Base-by-base conservation (phyloP, 208 protist species). In the Trypanosoma lewisi region DNA sequence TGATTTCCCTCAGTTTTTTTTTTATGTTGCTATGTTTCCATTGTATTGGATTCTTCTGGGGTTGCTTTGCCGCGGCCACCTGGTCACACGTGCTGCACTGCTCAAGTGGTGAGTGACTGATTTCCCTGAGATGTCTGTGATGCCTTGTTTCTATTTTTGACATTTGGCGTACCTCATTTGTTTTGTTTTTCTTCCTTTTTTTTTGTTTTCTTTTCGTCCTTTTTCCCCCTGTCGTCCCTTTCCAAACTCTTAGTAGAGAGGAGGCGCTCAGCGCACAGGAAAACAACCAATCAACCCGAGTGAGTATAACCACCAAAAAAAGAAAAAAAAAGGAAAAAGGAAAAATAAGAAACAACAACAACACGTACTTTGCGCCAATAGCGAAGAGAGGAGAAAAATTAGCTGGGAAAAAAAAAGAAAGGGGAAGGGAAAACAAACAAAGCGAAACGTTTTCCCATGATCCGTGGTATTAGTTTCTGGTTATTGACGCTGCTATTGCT, bases 191-290 rank as follows among this genome's bases (percentile, higher is more conserved):
- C 2, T 71, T 47, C 21, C 51, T 74, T 48, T 62, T 72, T 55
- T 50, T 49, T 54, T 77, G 59, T 55, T 27, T 62, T 67, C 55
- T 63, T 70, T 2, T 59, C 33, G 2, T 9, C 21, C 7, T 31
- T 16, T 31, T 23, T 39, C 31, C 27, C 17, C 6, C 5, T 42
- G 8, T 23, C 17, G 3, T 36, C n/a, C n/a, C 14, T 25, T 41
- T 12, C 36, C 11, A 5, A 14, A 5, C 6, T 1, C 31, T 33
- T 9, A 2, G 8, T 56, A 31, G 2, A 42, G 33, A 4, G 7
- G 28, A 31, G 12, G 49, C 11, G 4, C 11, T 16, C 47, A 27
- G 27, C 6, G 47, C 47, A 27, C 16, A 27, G 25, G 36, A 8
- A 8, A 41, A 52, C 14, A 33, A 23, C 36, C 36, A 12, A 39